These are phyloP conservation scores for Spiraea crenata DNA, from an alignment of 331 rosid genomes.

Conservation along the genomic window DNA sequence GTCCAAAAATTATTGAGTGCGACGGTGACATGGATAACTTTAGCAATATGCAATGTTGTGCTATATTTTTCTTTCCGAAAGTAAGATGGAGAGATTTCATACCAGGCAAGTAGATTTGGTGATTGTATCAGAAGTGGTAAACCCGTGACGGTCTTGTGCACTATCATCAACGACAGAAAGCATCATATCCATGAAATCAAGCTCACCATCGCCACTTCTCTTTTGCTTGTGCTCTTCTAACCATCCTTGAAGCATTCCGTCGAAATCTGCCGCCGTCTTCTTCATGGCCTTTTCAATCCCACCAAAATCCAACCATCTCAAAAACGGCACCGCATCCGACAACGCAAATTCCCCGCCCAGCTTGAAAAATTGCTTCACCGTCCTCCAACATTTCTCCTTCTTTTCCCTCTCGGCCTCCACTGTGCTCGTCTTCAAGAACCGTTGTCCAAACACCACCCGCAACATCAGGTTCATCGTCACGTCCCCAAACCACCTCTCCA, in stretches of 20 bases:
- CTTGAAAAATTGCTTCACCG: neutral
- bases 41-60: too few species aligned
- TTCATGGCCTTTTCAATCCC: conserved; percentile 7
- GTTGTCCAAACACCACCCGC: conserved; percentile 13
- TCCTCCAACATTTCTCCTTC: neutral
- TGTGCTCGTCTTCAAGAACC: neutral
- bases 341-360: neutral
- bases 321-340: conserved; percentile 13
- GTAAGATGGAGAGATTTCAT: neutral
- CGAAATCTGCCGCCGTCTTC: conserved; percentile 1
- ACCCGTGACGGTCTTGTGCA: neutral
- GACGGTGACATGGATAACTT: too few species aligned
- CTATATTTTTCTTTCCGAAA: too few species aligned
- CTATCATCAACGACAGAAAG: neutral
- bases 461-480: neutral
- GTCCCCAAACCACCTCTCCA: neutral
- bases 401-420: neutral
- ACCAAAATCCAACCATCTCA: conserved; percentile 16
- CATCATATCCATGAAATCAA: neutral
- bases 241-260: conserved; percentile 9
- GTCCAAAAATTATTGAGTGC: too few species aligned
- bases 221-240: conserved; percentile 24
- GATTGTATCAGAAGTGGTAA: neutral
- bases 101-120: neutral
- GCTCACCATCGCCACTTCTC: neutral